Evolutionary conservation across 805 yeast species (phyloP).

Genomic region (Candida nitratophila): DNA sequence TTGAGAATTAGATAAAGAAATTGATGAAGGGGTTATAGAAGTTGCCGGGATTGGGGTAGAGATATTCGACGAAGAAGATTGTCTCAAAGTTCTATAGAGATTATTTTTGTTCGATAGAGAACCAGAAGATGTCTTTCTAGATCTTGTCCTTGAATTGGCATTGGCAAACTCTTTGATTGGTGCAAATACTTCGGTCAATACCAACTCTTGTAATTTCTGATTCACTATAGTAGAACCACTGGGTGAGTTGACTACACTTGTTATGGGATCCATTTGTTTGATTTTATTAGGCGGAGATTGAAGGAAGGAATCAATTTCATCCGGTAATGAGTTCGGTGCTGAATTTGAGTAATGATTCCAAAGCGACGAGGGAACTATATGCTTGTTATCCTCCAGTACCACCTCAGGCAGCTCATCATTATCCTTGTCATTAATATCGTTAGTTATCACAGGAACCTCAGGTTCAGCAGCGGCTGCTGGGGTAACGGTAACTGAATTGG

Average conservation of each 20-base stretch:
- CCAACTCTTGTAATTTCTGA: slow-evolving; percentile 62
- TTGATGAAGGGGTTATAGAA: background rate
- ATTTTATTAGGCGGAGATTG: background rate
- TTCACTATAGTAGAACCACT: slow-evolving; percentile 64
- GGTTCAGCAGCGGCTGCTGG: no score
- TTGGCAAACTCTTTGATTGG: slow-evolving; percentile 32
- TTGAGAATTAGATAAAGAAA: background rate
- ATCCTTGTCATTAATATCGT: background rate
- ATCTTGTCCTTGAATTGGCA: background rate
- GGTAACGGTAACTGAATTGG: no score
- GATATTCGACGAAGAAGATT: background rate
- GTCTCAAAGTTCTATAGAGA: background rate
- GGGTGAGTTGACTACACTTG: background rate
- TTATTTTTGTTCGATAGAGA: background rate
- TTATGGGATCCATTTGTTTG: slow-evolving; percentile 2
- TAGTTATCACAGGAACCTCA: no score
- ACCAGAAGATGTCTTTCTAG: background rate
- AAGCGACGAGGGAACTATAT: slow-evolving; percentile 79
- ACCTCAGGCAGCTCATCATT: slow-evolving; percentile 62
- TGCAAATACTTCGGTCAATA: slow-evolving; percentile 66
- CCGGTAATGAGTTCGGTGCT: slow-evolving; percentile 27
- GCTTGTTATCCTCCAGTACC: slow-evolving; percentile 84
- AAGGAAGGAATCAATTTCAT: background rate
- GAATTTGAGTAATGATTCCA: slow-evolving; percentile 54
- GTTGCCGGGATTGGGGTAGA: background rate